phyloP scores from a whole-genome alignment of 495 filamentous ascomycete species.

The Opeltia flavorubescens region DNA sequence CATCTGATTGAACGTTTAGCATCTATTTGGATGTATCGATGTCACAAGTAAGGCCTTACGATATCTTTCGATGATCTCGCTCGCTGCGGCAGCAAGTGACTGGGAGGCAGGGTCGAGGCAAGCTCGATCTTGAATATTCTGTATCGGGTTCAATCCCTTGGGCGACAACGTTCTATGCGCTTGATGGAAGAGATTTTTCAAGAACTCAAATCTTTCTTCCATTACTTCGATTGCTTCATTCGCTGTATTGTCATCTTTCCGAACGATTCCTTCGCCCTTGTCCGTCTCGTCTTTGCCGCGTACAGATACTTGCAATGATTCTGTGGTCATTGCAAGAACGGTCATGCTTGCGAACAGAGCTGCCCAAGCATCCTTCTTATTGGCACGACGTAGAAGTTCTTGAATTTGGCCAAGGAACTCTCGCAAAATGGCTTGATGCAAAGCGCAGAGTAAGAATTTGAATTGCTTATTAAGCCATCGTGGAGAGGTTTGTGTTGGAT shows the following conservation, averaged over 20 bases:
- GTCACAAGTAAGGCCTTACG: not conserved
- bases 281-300: slow-evolving; percentile 3
- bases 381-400: not conserved
- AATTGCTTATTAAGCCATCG: slow-evolving; percentile 3
- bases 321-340: not conserved
- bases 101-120: not conserved
- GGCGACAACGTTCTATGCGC: not conserved
- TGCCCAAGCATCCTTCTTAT: not conserved
- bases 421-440: not conserved
- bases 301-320: not conserved
- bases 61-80: not conserved
- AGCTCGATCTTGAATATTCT: not conserved
- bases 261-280: slow-evolving; percentile 2
- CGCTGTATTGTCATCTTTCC: not conserved
- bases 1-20: not conserved
- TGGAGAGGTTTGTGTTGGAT: not conserved
- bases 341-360: not conserved
- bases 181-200: slow-evolving; percentile 1
- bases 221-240: not conserved
- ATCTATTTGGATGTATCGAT: not conserved
- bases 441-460: not conserved
- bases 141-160: slow-evolving; percentile 1
- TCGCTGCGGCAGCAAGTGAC: not conserved
- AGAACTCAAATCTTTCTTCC: not conserved
- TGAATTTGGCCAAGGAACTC: not conserved